These are phyloP conservation scores for Metschnikowia chrysomelidarum DNA, from an alignment of 805 yeast species.

Conservation along the genomic window DNA sequence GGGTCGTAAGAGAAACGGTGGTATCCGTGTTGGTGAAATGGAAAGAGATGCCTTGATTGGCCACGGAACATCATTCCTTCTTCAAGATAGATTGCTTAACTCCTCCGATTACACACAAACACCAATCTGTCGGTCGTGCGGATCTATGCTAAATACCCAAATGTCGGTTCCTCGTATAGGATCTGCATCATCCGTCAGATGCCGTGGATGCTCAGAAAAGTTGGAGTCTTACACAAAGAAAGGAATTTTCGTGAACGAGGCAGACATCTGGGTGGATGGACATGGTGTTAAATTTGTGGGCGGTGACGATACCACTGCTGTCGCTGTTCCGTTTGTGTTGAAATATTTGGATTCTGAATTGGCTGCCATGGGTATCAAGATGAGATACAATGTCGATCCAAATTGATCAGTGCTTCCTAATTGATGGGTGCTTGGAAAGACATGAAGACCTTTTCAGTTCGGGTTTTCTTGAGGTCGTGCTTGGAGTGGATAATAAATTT, in stretches of 20 bases:
- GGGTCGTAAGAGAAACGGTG: constrained; percentile 98
- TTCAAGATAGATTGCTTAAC: constrained; percentile 92
- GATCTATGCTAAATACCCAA: constrained; percentile 87
- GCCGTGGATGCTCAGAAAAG: constrained; percentile 86
- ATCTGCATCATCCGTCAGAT: constrained; percentile 68
- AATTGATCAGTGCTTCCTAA: too few species aligned
- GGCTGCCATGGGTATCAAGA: constrained; percentile 95
- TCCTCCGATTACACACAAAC: constrained; percentile 96
- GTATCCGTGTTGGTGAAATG: constrained; percentile 99
- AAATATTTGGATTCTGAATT: constrained; percentile 93
- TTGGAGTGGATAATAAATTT: too few species aligned
- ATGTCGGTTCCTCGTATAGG: constrained; percentile 91
- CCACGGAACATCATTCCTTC: constrained; percentile 92
- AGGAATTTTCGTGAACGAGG: constrained; percentile 54
- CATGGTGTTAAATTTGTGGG: constrained; percentile 89
- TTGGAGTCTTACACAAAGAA: constrained; percentile 54
- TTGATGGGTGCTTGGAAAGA: too few species aligned
- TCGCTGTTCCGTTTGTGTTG: constrained; percentile 95
- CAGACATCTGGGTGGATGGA: constrained; percentile 96
- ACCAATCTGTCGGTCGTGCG: constrained; percentile 87
- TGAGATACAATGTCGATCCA: constrained; percentile 85
- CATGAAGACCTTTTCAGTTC: too few species aligned
- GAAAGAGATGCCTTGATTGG: constrained; percentile 99
- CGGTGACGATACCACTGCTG: constrained; percentile 90
- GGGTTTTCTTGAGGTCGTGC: too few species aligned